A percentile compares a stretch with the other conserved stretches of the same genome.
phyloP scores from a whole-genome alignment of 768 basidiomycete species.

The Mrakia frigida region DNA sequence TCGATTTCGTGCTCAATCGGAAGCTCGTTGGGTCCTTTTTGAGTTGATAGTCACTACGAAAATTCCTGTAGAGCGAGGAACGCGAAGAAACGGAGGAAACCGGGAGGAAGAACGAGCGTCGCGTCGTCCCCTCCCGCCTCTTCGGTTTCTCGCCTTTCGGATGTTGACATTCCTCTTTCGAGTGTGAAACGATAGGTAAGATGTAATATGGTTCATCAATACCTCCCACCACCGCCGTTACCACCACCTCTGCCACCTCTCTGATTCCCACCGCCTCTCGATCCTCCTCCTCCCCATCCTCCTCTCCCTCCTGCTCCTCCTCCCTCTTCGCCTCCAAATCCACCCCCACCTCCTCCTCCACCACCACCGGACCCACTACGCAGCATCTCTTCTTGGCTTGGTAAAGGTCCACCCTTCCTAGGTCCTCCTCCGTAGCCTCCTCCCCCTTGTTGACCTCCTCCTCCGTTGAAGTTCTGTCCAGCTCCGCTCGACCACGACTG shows the following conservation, averaged over 20 bases:
- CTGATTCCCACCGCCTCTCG: neutral
- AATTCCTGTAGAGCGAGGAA: too few relatives aligned
- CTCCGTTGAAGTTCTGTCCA: too few relatives aligned
- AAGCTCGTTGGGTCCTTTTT: too few relatives aligned
- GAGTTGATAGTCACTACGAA: too few relatives aligned
- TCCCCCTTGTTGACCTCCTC: neutral
- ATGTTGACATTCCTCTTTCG: too few relatives aligned
- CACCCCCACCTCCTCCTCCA: neutral
- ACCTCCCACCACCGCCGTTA: neutral
- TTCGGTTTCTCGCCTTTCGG: too few relatives aligned
- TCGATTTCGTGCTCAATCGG: too few relatives aligned
- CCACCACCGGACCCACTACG: neutral
- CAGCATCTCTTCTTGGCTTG: constrained; percentile 6
- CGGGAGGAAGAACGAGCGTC: too few relatives aligned
- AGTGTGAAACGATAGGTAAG: neutral
- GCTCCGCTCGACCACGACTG: constrained; percentile 15
- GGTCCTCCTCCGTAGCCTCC: neutral
- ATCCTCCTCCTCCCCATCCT: neutral
- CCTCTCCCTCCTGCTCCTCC: neutral
- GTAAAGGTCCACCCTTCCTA: neutral
- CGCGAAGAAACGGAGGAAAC: too few relatives aligned
- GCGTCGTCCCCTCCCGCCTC: neutral
- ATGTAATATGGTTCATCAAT: neutral
- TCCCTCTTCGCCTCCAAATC: neutral
- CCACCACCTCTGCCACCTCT: neutral